phyloP scores from a whole-genome alignment of 2,329 filamentous ascomycete species.

The Aureobasidium sp. region DNA sequence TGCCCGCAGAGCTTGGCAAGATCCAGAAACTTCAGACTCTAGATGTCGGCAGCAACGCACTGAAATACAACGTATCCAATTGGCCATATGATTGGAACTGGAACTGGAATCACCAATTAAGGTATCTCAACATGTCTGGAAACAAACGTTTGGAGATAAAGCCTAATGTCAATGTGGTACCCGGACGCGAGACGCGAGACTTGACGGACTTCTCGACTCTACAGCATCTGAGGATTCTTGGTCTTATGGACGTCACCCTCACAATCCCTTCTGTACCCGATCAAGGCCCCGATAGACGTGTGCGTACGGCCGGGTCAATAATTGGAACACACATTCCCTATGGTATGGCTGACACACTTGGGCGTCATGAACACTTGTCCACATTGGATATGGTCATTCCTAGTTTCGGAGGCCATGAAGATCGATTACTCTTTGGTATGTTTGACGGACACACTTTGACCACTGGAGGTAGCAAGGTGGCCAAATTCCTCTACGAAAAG shows the following conservation, averaged over 20 bases:
- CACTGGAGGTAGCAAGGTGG: slow-evolving; percentile 86
- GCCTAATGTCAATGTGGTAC: slow-evolving; percentile 47
- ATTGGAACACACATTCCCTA: slow-evolving; percentile 79
- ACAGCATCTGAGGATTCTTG: slow-evolving; percentile 74
- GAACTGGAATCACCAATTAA: slow-evolving; percentile 94
- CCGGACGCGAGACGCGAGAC: slow-evolving; percentile 54
- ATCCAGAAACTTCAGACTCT: slow-evolving; percentile 85
- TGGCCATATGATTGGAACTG: slow-evolving; percentile 99
- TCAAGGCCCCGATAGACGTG: slow-evolving; percentile 87
- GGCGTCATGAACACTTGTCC: slow-evolving; percentile 87
- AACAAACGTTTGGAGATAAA: slow-evolving; percentile 95
- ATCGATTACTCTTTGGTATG: slow-evolving; percentile 84
- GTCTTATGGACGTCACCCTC: slow-evolving; percentile 95
- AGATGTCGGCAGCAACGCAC: slow-evolving; percentile 86
- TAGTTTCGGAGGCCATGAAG: slow-evolving; percentile 79
- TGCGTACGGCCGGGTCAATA: slow-evolving; percentile 91
- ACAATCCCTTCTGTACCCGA: slow-evolving; percentile 91
- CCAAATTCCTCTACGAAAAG: slow-evolving; percentile 93
- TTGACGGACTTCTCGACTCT: slow-evolving; percentile 87
- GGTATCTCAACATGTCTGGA: slow-evolving; percentile 91
- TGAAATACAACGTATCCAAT: slow-evolving; percentile 99
- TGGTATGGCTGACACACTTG: slow-evolving; percentile 94
- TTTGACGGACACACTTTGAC: slow-evolving; percentile 92
- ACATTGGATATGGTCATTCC: slow-evolving; percentile 94
- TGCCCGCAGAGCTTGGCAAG: slow-evolving; percentile 90